Percentiles rank a stretch among this genome's conserved stretches.
Evolutionary conservation across 2,329 filamentous ascomycete species (phyloP).

Genomic region (Neurospora sp.): DNA sequence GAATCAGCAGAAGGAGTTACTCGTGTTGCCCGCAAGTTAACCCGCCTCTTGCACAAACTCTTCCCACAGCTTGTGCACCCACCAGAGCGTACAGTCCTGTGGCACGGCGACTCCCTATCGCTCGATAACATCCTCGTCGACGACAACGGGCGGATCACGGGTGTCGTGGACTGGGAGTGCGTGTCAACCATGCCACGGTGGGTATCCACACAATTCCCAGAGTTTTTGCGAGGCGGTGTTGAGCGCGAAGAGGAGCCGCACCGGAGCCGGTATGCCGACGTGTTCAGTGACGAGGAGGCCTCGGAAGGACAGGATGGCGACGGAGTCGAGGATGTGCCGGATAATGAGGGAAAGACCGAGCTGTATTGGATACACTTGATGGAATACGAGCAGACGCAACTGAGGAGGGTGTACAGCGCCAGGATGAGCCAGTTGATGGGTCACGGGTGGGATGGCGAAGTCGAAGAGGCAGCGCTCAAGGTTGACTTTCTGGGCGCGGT

Average conservation of each 20-base stretch:
- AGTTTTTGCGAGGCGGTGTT: constrained; percentile 22
- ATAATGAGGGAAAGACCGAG: constrained; percentile 27
- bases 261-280: constrained; percentile 22
- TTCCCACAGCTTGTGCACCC: constrained; percentile 19
- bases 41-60: constrained; percentile 21
- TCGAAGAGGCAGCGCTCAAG: constrained; percentile 18
- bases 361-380: constrained; percentile 31
- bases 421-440: constrained; percentile 23
- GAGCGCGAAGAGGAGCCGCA: constrained; percentile 23
- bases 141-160: constrained; percentile 25
- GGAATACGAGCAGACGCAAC: constrained; percentile 30
- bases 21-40: constrained; percentile 19
- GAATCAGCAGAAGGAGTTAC: constrained; percentile 23
- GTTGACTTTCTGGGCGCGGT: constrained; percentile 22
- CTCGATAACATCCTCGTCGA: constrained; percentile 31
- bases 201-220: constrained; percentile 23
- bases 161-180: constrained; percentile 32
- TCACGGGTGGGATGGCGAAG: constrained; percentile 21
- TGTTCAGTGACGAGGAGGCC: constrained; percentile 10
- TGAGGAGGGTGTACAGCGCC: constrained; percentile 24
- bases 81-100: constrained; percentile 24
- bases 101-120: constrained; percentile 29
- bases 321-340: constrained; percentile 17
- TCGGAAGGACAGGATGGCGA: constrained; percentile 1
- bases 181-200: constrained; percentile 30